phyloP scores from a whole-genome alignment of 192 early-diverging fungal genomes.

The Coemansia sp. region DNA sequence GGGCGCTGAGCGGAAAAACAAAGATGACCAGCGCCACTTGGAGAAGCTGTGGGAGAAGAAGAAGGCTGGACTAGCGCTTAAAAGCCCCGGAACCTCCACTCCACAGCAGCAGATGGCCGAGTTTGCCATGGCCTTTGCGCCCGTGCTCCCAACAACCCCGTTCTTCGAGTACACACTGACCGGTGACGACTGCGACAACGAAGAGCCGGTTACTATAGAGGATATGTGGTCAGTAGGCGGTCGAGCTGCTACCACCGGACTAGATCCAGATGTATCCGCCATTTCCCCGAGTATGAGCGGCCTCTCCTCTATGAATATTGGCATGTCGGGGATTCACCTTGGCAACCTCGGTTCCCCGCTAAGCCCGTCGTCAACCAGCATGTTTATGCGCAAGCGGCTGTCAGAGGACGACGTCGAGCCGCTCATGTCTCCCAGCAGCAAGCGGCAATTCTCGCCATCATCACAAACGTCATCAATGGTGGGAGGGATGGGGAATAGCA shows the following conservation, averaged over 20 bases:
- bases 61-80: constrained; percentile 32
- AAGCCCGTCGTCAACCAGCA: constrained; percentile 15
- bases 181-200: constrained; percentile 56
- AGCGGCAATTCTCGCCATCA: constrained; percentile 47
- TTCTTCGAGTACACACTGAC: constrained; percentile 51
- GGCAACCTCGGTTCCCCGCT: constrained; percentile 24
- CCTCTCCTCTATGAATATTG: constrained; percentile 39
- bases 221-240: constrained; percentile 32
- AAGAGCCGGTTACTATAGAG: constrained; percentile 48
- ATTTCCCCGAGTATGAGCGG: constrained; percentile 18
- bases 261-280: constrained; percentile 22
- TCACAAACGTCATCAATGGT: constrained; percentile 14
- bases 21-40: constrained; percentile 75
- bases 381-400: constrained; percentile 50
- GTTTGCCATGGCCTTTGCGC: constrained; percentile 39
- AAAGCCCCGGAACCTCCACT: constrained; percentile 1
- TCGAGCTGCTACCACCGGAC: constrained; percentile 13
- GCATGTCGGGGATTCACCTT: constrained; percentile 37
- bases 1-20: constrained; percentile 79
- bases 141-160: constrained; percentile 26
- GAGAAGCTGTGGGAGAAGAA: constrained; percentile 70
- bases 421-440: constrained; percentile 25
- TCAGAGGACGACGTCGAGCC: constrained; percentile 37
- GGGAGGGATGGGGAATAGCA: background rate
- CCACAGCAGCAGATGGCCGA: constrained; percentile 36